A percentile compares a stretch with the other conserved stretches of the same genome.
These are phyloP conservation scores for Eragrostis curvula DNA, from an alignment of 176 grass and related monocot species.

Conservation along the genomic window DNA sequence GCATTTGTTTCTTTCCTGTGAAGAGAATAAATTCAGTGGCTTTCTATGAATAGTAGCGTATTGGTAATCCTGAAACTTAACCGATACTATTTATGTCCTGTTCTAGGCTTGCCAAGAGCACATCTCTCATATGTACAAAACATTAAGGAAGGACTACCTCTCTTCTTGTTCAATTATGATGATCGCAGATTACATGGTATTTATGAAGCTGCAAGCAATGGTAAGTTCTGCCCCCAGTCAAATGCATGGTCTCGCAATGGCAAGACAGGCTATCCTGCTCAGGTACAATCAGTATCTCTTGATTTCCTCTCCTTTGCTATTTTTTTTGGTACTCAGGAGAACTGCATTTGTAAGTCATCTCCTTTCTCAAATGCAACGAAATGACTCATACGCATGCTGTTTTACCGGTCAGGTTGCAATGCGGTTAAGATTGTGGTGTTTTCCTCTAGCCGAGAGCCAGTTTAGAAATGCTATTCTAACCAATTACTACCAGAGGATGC, in stretches of 20 bases:
- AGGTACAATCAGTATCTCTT: conserved; percentile 56
- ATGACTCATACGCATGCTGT: conserved; percentile 10
- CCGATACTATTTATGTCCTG: conserved; percentile 2
- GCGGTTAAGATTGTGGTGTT: conserved; percentile 50
- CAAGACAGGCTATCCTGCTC: conserved; percentile 73
- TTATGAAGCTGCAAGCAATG: conserved; percentile 71
- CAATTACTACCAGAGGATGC: conserved; percentile 68
- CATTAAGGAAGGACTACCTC: conserved; percentile 72
- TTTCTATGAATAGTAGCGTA: conserved; percentile 4
- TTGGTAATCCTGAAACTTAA: conserved; percentile 1
- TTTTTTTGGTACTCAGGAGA: not conserved
- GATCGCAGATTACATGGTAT: conserved; percentile 73
- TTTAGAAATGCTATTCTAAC: conserved; percentile 69
- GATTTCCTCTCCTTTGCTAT: not conserved
- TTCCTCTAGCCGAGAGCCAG: conserved; percentile 60
- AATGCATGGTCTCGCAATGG: conserved; percentile 77
- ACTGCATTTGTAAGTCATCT: conserved; percentile 12
- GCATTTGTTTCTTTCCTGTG: not conserved
- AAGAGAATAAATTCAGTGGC: not conserved
- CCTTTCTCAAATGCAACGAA: conserved; percentile 28
- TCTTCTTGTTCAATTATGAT: conserved; percentile 86
- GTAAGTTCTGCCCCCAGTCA: conserved; percentile 65
- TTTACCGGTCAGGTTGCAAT: conserved; percentile 68
- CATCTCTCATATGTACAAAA: conserved; percentile 78
- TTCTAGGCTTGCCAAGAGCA: conserved; percentile 65